Evolutionary conservation across 2,329 filamentous ascomycete species (phyloP).

Genomic region (Ophiostoma quercus): DNA sequence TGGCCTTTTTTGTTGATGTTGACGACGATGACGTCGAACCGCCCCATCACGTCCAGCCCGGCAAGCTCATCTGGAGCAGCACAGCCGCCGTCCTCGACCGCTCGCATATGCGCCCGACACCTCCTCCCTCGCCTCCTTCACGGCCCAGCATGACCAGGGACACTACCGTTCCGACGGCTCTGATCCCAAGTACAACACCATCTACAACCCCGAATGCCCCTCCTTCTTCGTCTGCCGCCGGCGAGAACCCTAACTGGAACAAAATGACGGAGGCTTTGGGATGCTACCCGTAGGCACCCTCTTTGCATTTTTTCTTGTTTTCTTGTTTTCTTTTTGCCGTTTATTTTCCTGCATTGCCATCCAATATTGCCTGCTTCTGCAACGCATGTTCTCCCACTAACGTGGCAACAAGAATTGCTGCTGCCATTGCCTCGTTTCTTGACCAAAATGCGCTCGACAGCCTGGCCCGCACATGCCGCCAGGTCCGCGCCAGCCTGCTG

Average conservation of each 20-base stretch:
- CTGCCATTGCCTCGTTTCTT: slow-evolving; percentile 67
- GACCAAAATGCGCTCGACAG: slow-evolving; percentile 84
- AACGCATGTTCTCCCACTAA: slow-evolving; percentile 10
- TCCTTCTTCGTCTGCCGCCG: slow-evolving; percentile 19
- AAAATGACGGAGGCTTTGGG: slow-evolving; percentile 57
- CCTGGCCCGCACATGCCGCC: slow-evolving; percentile 74
- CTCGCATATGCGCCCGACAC: slow-evolving; percentile 18
- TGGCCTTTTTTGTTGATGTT: slow-evolving; percentile 36
- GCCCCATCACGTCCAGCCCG: slow-evolving; percentile 28
- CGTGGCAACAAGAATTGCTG: slow-evolving; percentile 57
- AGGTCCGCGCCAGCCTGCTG: slow-evolving; percentile 70
- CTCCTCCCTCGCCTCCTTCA: slow-evolving; percentile 21
- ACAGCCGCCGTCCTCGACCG: slow-evolving; percentile 21
- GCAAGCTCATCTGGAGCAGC: slow-evolving; percentile 29
- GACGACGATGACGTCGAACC: slow-evolving; percentile 33
- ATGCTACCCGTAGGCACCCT: slow-evolving; percentile 61
- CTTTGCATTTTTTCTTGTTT: slow-evolving; percentile 18
- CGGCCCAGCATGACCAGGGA: not conserved
- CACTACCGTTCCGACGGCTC: not conserved
- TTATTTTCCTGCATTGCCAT: not conserved
- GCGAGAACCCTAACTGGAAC: slow-evolving; percentile 49
- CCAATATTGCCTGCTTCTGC: not conserved
- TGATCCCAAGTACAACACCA: not conserved
- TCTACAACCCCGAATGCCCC: not conserved
- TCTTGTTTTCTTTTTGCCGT: not conserved